Base-by-base conservation (phyloP, 148 eudicot genomes). In the Camellia lanceoleosa region DNA sequence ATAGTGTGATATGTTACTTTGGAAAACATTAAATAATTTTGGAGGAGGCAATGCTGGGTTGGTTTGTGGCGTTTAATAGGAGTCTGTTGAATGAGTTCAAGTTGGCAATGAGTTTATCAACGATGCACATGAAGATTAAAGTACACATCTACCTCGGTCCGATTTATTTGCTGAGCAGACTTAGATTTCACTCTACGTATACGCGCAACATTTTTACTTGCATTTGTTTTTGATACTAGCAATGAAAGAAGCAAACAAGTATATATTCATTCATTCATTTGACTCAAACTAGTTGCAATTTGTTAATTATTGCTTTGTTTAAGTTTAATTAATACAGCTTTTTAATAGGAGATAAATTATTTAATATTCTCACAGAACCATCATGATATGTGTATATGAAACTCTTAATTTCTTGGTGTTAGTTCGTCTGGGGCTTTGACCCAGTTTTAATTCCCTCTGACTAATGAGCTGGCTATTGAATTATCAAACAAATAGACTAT, bases 181-280 rank as follows among this genome's bases (percentile, higher is more conserved):
- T 69, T 69, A 69, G 73, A 69, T 69, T 69, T 69, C 73, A 69
- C 73, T 69, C 55, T 46, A 69, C 16, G 14, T 5, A 5, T 41
- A 68, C 14, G 3, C 14, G 2, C 3, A 30, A 5, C 30, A 12
- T 5, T 10, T 38, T 12, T 5, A 30, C 23, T 10, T 38, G 42
- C 30, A 2, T 0, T 38, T 8, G 12, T 7, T 30, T 23, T 23
- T 23, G 20, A 64, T 20, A 64, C 42, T 7, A n/a, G 4, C 42
- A 9, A 64, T 5, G 41, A 6, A 9, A 9, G 38, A 30, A 30
- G 38, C 38, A 30, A 30, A 30, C 38, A 30, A 1, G 38, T 30
- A 30, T 30, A 30, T 30, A 30, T 30, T 30, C 12, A 20, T 20
- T 64, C 43, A 64, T 64, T 64, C 10, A 64, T 11, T 64, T 60